Evolutionary conservation across 139 green algal species (phyloP).

Genomic region (Medakamo hakoo): DNA sequence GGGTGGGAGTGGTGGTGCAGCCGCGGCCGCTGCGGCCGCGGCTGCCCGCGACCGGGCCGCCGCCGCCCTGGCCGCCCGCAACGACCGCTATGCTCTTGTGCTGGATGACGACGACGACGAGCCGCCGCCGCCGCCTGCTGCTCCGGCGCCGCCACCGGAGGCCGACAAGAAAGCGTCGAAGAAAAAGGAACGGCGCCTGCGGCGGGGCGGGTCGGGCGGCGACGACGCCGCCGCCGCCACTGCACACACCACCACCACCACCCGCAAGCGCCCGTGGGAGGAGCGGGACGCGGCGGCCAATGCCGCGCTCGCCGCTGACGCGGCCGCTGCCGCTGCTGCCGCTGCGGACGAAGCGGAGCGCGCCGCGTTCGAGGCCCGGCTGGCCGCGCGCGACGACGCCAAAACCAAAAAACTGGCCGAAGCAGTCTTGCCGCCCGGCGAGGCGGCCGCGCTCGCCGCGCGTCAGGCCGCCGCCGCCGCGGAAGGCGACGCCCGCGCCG

Average conservation of each 20-base stretch:
- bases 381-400: no score
- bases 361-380: background rate
- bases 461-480: background rate
- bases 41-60: slow-evolving; percentile 21
- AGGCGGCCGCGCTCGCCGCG: background rate
- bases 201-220: no score
- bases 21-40: slow-evolving; percentile 3
- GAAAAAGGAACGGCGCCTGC: slow-evolving; percentile 23
- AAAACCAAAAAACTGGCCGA: no score
- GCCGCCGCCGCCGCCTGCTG: slow-evolving; percentile 5
- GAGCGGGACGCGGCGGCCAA: no score
- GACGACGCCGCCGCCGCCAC: no score
- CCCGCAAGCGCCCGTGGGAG: no score
- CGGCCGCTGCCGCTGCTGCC: no score
- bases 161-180: slow-evolving; percentile 6
- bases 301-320: no score
- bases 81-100: slow-evolving; percentile 31
- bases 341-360: slow-evolving; percentile 16
- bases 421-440: background rate
- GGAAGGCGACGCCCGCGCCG: background rate
- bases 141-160: slow-evolving; percentile 1
- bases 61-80: slow-evolving; percentile 25
- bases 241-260: no score
- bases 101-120: slow-evolving; percentile 31
- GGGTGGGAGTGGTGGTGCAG: background rate